Conservation (phyloP, 139 green algal genomes). For the Parachlorella kessleri region DNA sequence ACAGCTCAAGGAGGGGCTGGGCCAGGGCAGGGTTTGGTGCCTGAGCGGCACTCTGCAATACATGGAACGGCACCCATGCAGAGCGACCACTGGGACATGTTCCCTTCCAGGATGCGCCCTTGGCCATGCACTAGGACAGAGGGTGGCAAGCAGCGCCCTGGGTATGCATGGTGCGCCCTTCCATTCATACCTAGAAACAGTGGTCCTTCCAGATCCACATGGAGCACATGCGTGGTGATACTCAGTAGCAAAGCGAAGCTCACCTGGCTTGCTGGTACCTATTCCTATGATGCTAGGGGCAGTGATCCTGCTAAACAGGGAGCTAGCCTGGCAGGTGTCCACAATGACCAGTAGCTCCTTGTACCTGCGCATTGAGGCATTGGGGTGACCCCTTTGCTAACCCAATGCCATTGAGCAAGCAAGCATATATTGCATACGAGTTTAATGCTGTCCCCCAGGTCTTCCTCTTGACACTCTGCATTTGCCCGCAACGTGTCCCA, state of each 20-base stretch:
- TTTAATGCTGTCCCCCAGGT: too few species aligned
- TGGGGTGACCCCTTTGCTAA: too few species aligned
- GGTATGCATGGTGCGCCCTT: neutral
- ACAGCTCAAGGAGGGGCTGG: neutral
- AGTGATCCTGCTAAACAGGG: constrained; percentile 64
- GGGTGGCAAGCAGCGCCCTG: neutral
- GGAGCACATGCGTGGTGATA: too few species aligned
- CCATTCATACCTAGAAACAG: too few species aligned
- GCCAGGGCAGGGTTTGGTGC: neutral
- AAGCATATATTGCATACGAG: too few species aligned
- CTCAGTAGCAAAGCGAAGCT: too few species aligned
- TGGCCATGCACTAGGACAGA: neutral
- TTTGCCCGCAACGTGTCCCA: too few species aligned
- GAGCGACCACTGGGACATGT: neutral
- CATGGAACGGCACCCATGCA: neutral
- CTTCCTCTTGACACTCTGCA: too few species aligned
- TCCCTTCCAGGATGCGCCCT: too few species aligned
- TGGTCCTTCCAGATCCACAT: too few species aligned
- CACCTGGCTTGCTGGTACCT: constrained; percentile 57
- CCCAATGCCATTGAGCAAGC: too few species aligned
- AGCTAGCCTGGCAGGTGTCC: constrained; percentile 90
- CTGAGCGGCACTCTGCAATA: too few species aligned
- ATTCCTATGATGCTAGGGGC: constrained; percentile 62
- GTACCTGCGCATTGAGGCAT: constrained; percentile 73
- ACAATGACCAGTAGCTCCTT: constrained; percentile 87